Evolutionary conservation across 148 eudicot genomes (phyloP).

Genomic region (Rhododendron simsii): DNA sequence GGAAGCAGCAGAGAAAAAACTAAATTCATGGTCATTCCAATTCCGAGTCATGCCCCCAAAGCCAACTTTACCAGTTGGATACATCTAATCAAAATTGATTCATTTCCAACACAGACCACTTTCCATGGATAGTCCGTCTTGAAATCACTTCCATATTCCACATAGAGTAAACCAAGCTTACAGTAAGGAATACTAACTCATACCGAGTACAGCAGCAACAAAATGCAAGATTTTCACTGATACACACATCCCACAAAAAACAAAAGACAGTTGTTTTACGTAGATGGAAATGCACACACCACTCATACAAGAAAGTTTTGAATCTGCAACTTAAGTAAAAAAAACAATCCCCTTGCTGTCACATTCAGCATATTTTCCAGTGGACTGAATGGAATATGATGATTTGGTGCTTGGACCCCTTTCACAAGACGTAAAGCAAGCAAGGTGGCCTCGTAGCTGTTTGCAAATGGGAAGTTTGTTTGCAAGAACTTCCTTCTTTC

Average conservation of each 20-base stretch:
- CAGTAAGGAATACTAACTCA: too few species aligned
- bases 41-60: too few species aligned
- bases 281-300: not conserved
- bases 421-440: conserved; percentile 56
- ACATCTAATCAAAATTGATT: too few species aligned
- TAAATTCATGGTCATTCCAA: too few species aligned
- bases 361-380: conserved; percentile 56
- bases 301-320: not conserved
- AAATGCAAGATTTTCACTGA: too few species aligned
- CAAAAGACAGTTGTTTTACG: not conserved
- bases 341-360: conserved; percentile 25
- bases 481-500: conserved; percentile 53
- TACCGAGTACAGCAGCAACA: too few species aligned
- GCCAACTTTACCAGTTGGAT: too few species aligned
- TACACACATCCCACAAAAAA: not conserved
- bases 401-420: conserved; percentile 26
- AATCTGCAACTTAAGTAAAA: not conserved
- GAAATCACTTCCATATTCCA: too few species aligned
- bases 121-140: too few species aligned
- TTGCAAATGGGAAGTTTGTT: conserved; percentile 67
- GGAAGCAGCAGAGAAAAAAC: too few species aligned
- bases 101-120: too few species aligned
- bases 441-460: conserved; percentile 57
- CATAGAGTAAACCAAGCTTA: too few species aligned
- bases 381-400: conserved; percentile 46